Evolutionary conservation across 225 moss, liverwort and hornwort species (phyloP).

Genomic region (Polytrichum commune): DNA sequence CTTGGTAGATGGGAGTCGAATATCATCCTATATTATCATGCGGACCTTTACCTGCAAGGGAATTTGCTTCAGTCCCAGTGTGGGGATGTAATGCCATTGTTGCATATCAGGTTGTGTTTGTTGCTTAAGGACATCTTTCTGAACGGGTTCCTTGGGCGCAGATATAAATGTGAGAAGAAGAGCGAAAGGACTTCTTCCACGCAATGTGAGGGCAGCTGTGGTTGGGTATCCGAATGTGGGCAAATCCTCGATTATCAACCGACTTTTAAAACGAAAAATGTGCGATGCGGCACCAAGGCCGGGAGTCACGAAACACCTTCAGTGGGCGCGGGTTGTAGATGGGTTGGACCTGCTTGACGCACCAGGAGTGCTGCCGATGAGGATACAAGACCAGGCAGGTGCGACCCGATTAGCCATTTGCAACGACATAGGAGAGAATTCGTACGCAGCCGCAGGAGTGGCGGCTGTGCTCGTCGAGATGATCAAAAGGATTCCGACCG

Average conservation of each 20-base stretch:
- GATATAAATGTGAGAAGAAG: constrained; percentile 59
- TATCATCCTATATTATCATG: too few relatives aligned
- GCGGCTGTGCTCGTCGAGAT: constrained; percentile 93
- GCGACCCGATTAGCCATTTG: constrained; percentile 90
- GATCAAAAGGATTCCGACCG: constrained; percentile 76
- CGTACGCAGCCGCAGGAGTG: constrained; percentile 94
- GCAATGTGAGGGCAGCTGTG: constrained; percentile 64
- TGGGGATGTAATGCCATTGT: too few relatives aligned
- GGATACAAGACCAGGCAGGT: constrained; percentile 90
- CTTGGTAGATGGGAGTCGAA: too few relatives aligned
- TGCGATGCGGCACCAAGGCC: constrained; percentile 87
- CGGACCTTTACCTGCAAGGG: too few relatives aligned
- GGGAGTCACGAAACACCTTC: constrained; percentile 85
- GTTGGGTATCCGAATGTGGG: constrained; percentile 71
- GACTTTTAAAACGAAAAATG: constrained; percentile 50
- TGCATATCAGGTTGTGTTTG: too few relatives aligned
- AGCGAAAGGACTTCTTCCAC: constrained; percentile 79
- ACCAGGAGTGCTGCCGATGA: constrained; percentile 90
- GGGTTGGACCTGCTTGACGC: constrained; percentile 93
- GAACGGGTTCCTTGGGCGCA: not conserved
- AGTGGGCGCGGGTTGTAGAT: constrained; percentile 92
- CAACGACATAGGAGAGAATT: constrained; percentile 97
- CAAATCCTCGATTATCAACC: constrained; percentile 65
- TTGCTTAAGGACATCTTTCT: too few relatives aligned
- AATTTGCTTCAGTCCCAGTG: too few relatives aligned